Percentiles rank a stretch among this genome's conserved stretches.
These are phyloP conservation scores for Chlamydomonas eustigma DNA, from an alignment of 139 green algal genomes.

Conservation along the genomic window DNA sequence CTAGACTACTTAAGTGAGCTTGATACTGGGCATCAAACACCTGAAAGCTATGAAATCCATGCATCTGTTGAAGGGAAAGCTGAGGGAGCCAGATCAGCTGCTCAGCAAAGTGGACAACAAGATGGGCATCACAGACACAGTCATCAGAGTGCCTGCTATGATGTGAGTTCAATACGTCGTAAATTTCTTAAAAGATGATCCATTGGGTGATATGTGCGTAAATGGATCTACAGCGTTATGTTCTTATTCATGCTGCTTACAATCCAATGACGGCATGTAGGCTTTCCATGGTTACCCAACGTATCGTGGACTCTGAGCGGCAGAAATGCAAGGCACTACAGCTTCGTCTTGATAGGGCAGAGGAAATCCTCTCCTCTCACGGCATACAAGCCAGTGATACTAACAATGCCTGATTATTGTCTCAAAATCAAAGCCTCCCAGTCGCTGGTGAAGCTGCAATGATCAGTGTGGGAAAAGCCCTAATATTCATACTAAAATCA, in stretches of 20 bases:
- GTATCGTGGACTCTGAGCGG: neutral
- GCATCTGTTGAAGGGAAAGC: neutral
- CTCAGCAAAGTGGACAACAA: conserved; percentile 4
- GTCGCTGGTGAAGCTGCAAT: too few species aligned
- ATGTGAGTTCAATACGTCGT: too few species aligned
- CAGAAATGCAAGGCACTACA: neutral
- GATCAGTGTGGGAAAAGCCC: too few species aligned
- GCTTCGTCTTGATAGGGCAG: neutral
- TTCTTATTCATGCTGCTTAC: neutral
- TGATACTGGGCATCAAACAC: neutral
- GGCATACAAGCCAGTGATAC: too few species aligned
- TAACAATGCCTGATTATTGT: too few species aligned
- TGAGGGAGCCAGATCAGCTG: neutral
- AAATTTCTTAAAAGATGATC: too few species aligned
- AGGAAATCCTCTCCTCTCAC: neutral
- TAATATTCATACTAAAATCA: too few species aligned
- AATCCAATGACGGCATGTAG: neutral
- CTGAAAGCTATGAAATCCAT: neutral
- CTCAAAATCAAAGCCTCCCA: too few species aligned
- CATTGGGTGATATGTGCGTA: neutral
- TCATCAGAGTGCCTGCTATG: conserved; percentile 7
- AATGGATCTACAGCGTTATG: neutral
- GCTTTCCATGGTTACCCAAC: conserved; percentile 5
- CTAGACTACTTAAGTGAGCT: neutral
- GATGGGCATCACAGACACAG: neutral